Conservation (phyloP, 2,329 filamentous ascomycete species). For the Sclerotinia subarctica region DNA sequence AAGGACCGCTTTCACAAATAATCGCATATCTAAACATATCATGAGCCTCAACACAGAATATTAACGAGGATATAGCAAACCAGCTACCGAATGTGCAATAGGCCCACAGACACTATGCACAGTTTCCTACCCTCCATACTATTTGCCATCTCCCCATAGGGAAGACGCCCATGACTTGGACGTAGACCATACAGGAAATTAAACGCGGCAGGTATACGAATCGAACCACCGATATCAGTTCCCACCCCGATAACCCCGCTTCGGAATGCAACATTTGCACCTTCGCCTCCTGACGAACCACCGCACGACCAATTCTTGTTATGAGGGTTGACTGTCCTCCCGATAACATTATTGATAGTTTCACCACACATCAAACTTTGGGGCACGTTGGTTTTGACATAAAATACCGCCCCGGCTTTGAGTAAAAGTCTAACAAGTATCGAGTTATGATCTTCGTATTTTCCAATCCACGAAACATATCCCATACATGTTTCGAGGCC, state of each 20-base stretch:
- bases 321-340: slow-evolving; percentile 40
- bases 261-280: slow-evolving; percentile 36
- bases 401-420: slow-evolving; percentile 42
- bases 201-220: slow-evolving; percentile 41
- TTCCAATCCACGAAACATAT: slow-evolving; percentile 59
- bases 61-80: slow-evolving; percentile 23
- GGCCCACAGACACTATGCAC: slow-evolving; percentile 39
- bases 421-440: slow-evolving; percentile 42
- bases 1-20: slow-evolving; percentile 40
- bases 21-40: slow-evolving; percentile 35
- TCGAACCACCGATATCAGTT: slow-evolving; percentile 38
- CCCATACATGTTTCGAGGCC: slow-evolving; percentile 49
- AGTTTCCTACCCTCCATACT: slow-evolving; percentile 45
- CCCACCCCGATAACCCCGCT: slow-evolving; percentile 37
- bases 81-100: slow-evolving; percentile 43
- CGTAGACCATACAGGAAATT: slow-evolving; percentile 41
- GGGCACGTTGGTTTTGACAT: slow-evolving; percentile 43
- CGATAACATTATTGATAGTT: slow-evolving; percentile 47
- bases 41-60: slow-evolving; percentile 30
- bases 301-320: slow-evolving; percentile 34
- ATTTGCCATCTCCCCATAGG: slow-evolving; percentile 37
- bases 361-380: slow-evolving; percentile 41
- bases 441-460: slow-evolving; percentile 44
- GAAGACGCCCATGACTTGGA: slow-evolving; percentile 35
- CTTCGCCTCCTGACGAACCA: slow-evolving; percentile 39